phyloP scores from a whole-genome alignment of 306 rosid genomes.

The Phaseolus lunatus region DNA sequence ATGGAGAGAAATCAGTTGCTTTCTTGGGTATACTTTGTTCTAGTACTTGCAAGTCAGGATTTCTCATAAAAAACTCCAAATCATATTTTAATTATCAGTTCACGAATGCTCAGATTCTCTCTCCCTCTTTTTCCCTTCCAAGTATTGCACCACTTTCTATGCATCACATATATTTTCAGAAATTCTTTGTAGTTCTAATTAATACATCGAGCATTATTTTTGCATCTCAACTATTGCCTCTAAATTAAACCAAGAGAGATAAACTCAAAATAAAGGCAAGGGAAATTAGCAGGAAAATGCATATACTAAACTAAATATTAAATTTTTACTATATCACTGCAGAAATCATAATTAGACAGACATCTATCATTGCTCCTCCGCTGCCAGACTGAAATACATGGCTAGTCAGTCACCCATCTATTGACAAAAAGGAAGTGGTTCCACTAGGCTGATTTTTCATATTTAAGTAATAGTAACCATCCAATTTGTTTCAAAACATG shows the following conservation, averaged over 20 bases:
- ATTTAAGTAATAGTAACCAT: too few species aligned
- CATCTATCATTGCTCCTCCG: too few species aligned
- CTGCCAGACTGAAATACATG: too few species aligned
- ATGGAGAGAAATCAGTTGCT: slow-evolving; percentile 1
- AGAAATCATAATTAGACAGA: too few species aligned
- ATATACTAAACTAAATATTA: neutral
- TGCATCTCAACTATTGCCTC: slow-evolving; percentile 8
- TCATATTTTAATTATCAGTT: neutral
- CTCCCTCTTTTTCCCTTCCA: neutral
- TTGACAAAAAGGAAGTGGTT: too few species aligned
- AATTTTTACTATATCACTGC: too few species aligned
- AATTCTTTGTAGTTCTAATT: slow-evolving; percentile 2
- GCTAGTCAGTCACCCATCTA: too few species aligned
- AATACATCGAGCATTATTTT: neutral
- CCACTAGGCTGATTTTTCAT: too few species aligned
- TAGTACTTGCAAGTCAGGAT: neutral
- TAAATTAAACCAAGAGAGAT: slow-evolving; percentile 31
- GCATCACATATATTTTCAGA: slow-evolving; percentile 6
- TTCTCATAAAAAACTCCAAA: neutral
- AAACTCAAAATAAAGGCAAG: slow-evolving; percentile 21
- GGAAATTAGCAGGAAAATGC: neutral
- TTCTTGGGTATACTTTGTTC: slow-evolving; percentile 13
- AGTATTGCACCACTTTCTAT: neutral
- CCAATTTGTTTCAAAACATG: too few species aligned
- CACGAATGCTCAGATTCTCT: neutral